These are phyloP conservation scores for Metschnikowia reukaufii DNA, from an alignment of 805 yeast genomes.

Conservation along the genomic window DNA sequence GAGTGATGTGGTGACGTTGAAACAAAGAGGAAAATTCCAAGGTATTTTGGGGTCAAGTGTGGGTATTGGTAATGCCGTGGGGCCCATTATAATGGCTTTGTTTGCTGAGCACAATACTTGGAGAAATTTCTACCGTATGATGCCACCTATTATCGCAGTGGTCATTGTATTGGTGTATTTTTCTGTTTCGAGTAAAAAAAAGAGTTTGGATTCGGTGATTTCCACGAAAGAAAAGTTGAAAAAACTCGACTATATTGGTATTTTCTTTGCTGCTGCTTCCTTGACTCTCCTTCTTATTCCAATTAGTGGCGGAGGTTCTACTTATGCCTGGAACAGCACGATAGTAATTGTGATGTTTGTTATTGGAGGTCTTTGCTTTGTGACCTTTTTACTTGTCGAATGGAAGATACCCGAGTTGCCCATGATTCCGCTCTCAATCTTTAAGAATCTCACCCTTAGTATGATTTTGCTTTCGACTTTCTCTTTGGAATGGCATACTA, in stretches of 20 bases:
- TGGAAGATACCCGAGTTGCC: constrained; percentile 50
- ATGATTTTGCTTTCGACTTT: constrained; percentile 36
- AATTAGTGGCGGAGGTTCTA: constrained; percentile 60
- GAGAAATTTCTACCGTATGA: constrained; percentile 53
- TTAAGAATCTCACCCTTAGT: constrained; percentile 36
- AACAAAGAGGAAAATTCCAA: constrained; percentile 53
- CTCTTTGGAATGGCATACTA: constrained; percentile 51
- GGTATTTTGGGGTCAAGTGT: constrained; percentile 53
- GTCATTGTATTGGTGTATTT: constrained; percentile 32
- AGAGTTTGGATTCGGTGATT: constrained; percentile 27
- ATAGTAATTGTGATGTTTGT: constrained; percentile 36
- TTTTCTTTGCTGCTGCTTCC: constrained; percentile 47
- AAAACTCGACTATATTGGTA: constrained; percentile 55
- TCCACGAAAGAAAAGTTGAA: constrained; percentile 36
- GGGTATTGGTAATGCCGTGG: constrained; percentile 53
- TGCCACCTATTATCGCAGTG: constrained; percentile 42
- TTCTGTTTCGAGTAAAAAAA: constrained; percentile 35
- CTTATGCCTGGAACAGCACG: constrained; percentile 53
- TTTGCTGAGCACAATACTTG: constrained; percentile 47
- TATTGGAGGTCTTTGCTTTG: constrained; percentile 35
- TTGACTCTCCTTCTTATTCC: constrained; percentile 55
- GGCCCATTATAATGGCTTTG: constrained; percentile 57
- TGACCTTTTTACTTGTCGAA: constrained; percentile 50
- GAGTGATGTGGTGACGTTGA: constrained; percentile 55
- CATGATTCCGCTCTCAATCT: constrained; percentile 51